phyloP scores from a whole-genome alignment of 2,329 filamentous ascomycete species.

The Xylariomycetidae sp. region DNA sequence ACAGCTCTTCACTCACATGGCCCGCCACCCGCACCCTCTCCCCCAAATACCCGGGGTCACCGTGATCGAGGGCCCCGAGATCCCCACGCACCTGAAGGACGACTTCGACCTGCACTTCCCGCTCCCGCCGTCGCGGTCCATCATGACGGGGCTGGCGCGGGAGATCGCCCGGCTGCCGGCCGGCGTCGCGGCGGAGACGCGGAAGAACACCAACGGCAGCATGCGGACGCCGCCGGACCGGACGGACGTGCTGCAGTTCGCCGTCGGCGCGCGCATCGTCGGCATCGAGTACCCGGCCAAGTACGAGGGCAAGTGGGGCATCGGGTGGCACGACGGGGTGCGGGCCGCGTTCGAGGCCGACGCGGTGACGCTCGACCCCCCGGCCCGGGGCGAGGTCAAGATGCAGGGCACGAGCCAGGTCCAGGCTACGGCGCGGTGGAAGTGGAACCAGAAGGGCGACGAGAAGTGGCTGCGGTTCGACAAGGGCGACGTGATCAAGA shows the following conservation, averaged over 20 bases:
- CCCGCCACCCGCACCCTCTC: slow-evolving; percentile 49
- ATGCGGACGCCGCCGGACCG: slow-evolving; percentile 41
- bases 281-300: slow-evolving; percentile 47
- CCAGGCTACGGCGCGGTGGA: slow-evolving; percentile 48
- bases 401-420: slow-evolving; percentile 43
- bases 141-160: slow-evolving; percentile 34
- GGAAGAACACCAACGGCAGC: slow-evolving; percentile 40
- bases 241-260: slow-evolving; percentile 41
- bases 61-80: slow-evolving; percentile 39
- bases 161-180: slow-evolving; percentile 40
- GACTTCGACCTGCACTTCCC: slow-evolving; percentile 51
- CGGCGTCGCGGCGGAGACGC: slow-evolving; percentile 41
- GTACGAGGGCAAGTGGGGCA: slow-evolving; percentile 52
- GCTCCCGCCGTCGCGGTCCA: slow-evolving; percentile 34
- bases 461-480: slow-evolving; percentile 56
- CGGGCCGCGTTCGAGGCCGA: slow-evolving; percentile 47
- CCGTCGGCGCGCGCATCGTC: slow-evolving; percentile 43
- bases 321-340: slow-evolving; percentile 52
- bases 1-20: slow-evolving; percentile 48
- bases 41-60: slow-evolving; percentile 44
- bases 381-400: slow-evolving; percentile 40
- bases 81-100: slow-evolving; percentile 37
- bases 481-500: slow-evolving; percentile 62
- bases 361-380: slow-evolving; percentile 42
- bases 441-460: slow-evolving; percentile 43